Evolutionary conservation across 2,329 filamentous ascomycete species (phyloP), one percentile per base, ranked within the genome.

Genomic region (Fusarium ramigenum): DNA sequence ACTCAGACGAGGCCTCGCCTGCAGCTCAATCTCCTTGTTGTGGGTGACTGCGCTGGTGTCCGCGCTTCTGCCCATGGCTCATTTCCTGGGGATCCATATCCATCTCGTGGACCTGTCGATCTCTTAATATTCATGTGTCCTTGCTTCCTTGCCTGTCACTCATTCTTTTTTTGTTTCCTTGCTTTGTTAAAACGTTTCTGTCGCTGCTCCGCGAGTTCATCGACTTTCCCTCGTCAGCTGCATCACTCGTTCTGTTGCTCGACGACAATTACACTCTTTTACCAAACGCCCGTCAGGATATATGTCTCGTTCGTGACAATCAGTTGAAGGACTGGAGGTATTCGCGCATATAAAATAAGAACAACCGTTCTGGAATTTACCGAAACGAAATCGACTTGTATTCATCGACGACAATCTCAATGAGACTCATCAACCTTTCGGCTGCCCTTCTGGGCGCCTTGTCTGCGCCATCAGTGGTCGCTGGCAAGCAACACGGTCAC

Each of bases 341-440:
- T 60, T 72, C 49, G 43, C 52, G 66, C 63, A 69, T 60, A 65
- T 52, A 60, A 39, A 58, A 72, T 65, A 74, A 66, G 61, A 73
- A 77, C 64, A 78, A 66, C 60, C 57, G 72, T 69, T 73, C 64
- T 63, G 66, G 60, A 53, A 64, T 60, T 52, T 58, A 36, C 47
- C 56, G 50, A 73, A 64, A 68, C 63, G 46, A 64, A 54, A 52
- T 65, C 74, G 54, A 72, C 74, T 56, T 61, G 73, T 65, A 66
- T 75, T 69, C 61, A 70, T 70, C 66, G 65, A 75, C 72, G 58
- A 70, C 61, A 69, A 43, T 54, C 76, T 81, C 78, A 73, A 91
- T 91, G 89, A 90, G 86, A 83, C 78, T 87, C 79, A 82, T 84
- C 63, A 83, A 85, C 66, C 72, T 88, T 68, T 84, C 87, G 72